Evolutionary conservation across 78 protist species (phyloP).

Genomic region (Dictyostelium brefeldianum): DNA sequence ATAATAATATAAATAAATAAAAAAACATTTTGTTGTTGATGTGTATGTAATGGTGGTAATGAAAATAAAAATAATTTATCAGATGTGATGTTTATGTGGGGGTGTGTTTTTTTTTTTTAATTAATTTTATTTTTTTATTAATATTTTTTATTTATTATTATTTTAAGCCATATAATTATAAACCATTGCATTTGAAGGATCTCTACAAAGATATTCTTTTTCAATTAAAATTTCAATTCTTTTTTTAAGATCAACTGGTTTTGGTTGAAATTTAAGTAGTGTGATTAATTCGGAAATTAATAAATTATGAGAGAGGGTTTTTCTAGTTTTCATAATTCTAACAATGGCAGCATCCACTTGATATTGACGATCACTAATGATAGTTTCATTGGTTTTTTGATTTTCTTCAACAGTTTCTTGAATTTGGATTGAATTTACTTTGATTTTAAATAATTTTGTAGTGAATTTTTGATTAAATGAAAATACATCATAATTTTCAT

Average conservation of each 20-base stretch:
- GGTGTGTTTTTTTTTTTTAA: background rate
- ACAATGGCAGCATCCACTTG: slow-evolving; percentile 97
- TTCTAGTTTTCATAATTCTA: slow-evolving; percentile 97
- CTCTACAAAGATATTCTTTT: slow-evolving; percentile 96
- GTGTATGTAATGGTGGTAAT: background rate
- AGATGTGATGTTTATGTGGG: background rate
- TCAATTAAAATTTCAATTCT: slow-evolving; percentile 97
- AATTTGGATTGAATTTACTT: slow-evolving; percentile 93
- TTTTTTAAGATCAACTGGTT: slow-evolving; percentile 94
- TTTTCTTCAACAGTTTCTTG: slow-evolving; percentile 94
- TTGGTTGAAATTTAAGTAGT: slow-evolving; percentile 92
- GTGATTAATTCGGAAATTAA: slow-evolving; percentile 89
- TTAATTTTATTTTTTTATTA: background rate
- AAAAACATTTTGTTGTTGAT: background rate
- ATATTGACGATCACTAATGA: slow-evolving; percentile 89
- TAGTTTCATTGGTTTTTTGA: slow-evolving; percentile 86
- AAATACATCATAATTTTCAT: slow-evolving; percentile 85
- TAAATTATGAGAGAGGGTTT: slow-evolving; percentile 86
- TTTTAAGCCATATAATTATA: slow-evolving; percentile 94
- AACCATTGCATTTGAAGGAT: slow-evolving; percentile 77
- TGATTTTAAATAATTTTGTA: slow-evolving; percentile 82
- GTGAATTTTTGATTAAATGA: slow-evolving; percentile 86
- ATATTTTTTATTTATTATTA: background rate
- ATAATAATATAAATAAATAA: background rate
- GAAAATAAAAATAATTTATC: background rate